Evolutionary conservation across 2,329 filamentous ascomycete genomes (phyloP), one percentile per base, ranked within the genome.

Genomic region (Penicillium janthinellum): DNA sequence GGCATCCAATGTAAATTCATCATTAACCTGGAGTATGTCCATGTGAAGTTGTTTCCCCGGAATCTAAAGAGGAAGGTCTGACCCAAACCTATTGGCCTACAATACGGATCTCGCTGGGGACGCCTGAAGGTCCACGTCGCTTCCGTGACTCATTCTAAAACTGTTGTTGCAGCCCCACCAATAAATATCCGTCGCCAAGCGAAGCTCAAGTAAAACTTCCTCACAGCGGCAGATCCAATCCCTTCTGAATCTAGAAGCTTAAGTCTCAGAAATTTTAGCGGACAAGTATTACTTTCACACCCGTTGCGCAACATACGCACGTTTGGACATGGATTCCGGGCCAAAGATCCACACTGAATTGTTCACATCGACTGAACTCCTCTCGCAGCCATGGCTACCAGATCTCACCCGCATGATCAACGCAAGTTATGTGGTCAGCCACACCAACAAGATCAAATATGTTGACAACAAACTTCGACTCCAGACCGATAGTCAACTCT

Each of bases 351-450:
- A 54, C 15, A 57, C 37, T 7, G 56, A 42, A 35, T 49, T 63
- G 20, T 57, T 62, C 45, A 57, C 58, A 25, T 53, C 59, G 15
- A 25, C 47, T 6, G 61, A 64, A n/a, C 57, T 64, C 22, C 63
- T 62, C 41, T 22, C 41, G 2, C 56, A 61, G 41, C 59, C 57
- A 57, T 63, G 60, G 62, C 50, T 64, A 15, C 41, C 57, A 10
- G 50, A 57, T 11, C 60, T 64, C 25, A 64, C 60, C 15, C 48
- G 28, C n/a, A 60, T 63, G 57, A 49, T 64, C 54, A 63, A 64
- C 42, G 60, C 53, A 22, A 62, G 60, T 47, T 63, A 59, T 47
- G n/a, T 60, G 20, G 57, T 60, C 38, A 60, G 54, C 42, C 49
- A 57, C 53, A 58, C 50, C 20, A 34, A 54, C 14, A 54, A 42